Evolutionary conservation across 2,329 filamentous ascomycete species (phyloP).

Genomic region (Pezicula radicicola): DNA sequence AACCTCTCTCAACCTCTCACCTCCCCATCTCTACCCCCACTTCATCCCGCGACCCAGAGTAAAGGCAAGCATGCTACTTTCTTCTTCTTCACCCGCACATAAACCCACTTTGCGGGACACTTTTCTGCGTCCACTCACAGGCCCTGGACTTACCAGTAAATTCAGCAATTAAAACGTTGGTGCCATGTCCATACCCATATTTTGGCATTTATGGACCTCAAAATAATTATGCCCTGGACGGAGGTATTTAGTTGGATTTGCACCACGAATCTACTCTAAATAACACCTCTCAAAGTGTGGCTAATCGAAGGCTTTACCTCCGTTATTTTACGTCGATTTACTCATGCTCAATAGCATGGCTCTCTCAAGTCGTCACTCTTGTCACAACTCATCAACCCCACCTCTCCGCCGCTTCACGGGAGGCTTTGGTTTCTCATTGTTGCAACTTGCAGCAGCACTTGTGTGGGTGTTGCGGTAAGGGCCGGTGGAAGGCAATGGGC

Average conservation of each 20-base stretch:
- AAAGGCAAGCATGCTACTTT: not conserved
- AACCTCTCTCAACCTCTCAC: not conserved
- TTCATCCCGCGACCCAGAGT: slow-evolving; percentile 12
- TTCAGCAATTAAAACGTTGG: not conserved
- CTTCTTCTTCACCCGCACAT: slow-evolving; percentile 6
- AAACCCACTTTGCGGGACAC: slow-evolving; percentile 3
- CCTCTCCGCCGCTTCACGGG: not conserved
- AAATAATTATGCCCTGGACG: no score
- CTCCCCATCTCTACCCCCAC: slow-evolving; percentile 10
- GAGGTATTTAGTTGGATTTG: no score
- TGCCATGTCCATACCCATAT: no score
- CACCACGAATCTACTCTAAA: no score
- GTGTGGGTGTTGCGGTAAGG: not conserved
- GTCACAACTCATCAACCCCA: no score
- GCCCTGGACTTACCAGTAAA: not conserved
- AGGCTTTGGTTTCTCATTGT: not conserved
- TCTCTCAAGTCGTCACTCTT: no score
- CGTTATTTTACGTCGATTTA: no score
- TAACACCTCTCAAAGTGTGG: no score
- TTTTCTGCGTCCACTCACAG: slow-evolving; percentile 6
- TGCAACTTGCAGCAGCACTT: not conserved
- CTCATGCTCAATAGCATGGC: no score
- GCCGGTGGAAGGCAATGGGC: not conserved
- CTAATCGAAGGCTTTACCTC: no score
- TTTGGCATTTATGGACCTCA: no score